phyloP scores from a whole-genome alignment of 192 early-diverging fungal genomes.

The Cladochytrium replicatum region DNA sequence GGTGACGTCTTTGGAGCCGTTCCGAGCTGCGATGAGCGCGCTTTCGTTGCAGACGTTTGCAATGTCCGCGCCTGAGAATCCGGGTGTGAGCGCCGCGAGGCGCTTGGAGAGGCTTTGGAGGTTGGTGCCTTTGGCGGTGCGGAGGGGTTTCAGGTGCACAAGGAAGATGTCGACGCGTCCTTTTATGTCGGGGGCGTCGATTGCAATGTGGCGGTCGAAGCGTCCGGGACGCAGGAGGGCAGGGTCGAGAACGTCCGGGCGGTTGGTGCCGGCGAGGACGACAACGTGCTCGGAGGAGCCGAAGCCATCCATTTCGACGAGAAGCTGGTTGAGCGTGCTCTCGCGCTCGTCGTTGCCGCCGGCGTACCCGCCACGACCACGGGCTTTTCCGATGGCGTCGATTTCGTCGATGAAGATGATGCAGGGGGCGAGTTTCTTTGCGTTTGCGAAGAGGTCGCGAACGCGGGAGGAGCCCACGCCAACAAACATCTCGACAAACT shows the following conservation, averaged over 20 bases:
- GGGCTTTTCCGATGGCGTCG: conserved; percentile 97
- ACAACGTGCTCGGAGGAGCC: conserved; percentile 80
- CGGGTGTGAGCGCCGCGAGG: conserved; percentile 92
- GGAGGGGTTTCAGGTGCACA: conserved; percentile 88
- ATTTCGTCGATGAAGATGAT: conserved; percentile 99
- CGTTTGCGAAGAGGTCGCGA: conserved; percentile 91
- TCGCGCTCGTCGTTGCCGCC: conserved; percentile 99
- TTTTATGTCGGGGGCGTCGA: conserved; percentile 94
- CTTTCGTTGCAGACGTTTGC: conserved; percentile 99
- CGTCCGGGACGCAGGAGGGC: conserved; percentile 95
- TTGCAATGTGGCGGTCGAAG: conserved; percentile 95
- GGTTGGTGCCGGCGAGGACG: conserved; percentile 94
- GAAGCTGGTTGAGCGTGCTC: conserved; percentile 89
- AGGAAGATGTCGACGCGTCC: conserved; percentile 93
- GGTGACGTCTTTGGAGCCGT: conserved; percentile 61
- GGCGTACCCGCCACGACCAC: conserved; percentile 71
- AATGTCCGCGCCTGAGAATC: conserved; percentile 96
- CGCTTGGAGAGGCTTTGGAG: conserved; percentile 67
- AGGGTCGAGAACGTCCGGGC: conserved; percentile 92
- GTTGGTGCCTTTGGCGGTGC: conserved; percentile 57
- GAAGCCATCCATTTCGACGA: conserved; percentile 99
- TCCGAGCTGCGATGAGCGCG: conserved; percentile 90
- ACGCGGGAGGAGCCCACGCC: conserved; percentile 92
- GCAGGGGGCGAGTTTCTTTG: conserved; percentile 95
- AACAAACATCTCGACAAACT: conserved; percentile 99